Conservation (phyloP, 1,284 basidiomycete species). For the Inonotus obliquus region DNA sequence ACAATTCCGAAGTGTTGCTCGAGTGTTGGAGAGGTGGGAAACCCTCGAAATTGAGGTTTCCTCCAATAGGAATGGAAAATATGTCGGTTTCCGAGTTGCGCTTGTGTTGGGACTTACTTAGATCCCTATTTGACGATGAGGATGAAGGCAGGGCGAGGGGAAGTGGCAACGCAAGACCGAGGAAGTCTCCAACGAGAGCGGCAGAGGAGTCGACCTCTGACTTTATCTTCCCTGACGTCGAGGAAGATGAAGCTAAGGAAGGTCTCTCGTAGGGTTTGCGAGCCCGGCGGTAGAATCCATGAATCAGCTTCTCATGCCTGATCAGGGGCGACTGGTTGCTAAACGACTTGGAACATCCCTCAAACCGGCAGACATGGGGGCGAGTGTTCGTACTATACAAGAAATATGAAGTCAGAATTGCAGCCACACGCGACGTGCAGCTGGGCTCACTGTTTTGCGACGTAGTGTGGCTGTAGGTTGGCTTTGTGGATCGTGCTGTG, state of each 20-base stretch:
- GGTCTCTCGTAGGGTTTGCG: background rate
- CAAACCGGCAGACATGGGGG: background rate
- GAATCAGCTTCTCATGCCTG: constrained; percentile 5
- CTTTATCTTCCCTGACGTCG: background rate
- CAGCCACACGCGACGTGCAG: background rate
- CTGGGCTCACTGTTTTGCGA: constrained; percentile 13
- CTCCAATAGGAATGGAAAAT: too few relatives aligned
- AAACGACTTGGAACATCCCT: background rate
- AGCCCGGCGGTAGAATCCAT: background rate
- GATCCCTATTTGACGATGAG: too few relatives aligned
- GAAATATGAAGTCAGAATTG: background rate
- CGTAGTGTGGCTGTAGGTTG: constrained; percentile 11
- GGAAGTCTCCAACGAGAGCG: too few relatives aligned
- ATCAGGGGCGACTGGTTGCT: constrained; percentile 1
- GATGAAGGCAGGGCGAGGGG: too few relatives aligned
- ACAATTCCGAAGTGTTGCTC: background rate
- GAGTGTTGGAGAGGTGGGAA: background rate
- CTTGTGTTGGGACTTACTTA: too few relatives aligned
- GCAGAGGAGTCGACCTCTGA: background rate
- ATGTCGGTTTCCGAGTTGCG: too few relatives aligned
- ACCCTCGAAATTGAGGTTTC: background rate
- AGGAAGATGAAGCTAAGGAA: background rate
- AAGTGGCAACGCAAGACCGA: too few relatives aligned
- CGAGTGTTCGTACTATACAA: background rate
- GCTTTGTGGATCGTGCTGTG: constrained; percentile 9